These are phyloP conservation scores for Cyclostephanos invisitatus DNA, from an alignment of 108 stramenopile genomes.

Conservation along the genomic window DNA sequence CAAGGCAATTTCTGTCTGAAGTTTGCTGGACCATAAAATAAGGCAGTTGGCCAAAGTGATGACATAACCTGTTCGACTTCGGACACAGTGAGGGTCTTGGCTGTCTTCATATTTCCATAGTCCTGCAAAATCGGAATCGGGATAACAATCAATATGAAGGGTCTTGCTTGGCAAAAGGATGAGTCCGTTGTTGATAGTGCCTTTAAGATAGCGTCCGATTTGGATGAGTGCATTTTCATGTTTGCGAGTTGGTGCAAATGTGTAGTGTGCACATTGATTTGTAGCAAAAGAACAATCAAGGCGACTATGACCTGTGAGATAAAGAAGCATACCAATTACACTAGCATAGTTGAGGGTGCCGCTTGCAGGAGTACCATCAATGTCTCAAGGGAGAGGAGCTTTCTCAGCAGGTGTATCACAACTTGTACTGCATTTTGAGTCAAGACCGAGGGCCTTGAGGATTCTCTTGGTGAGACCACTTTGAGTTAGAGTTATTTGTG, in stretches of 20 bases:
- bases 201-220: constrained; percentile 35
- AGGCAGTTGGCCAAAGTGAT: constrained; percentile 42
- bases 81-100: constrained; percentile 39
- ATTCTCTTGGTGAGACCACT: constrained; percentile 55
- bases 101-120: constrained; percentile 33
- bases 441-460: constrained; percentile 47
- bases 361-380: background rate
- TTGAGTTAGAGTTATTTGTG: constrained; percentile 31
- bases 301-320: constrained; percentile 16
- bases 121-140: constrained; percentile 55
- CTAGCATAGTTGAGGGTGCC: constrained; percentile 4
- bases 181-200: constrained; percentile 39
- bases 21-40: constrained; percentile 49
- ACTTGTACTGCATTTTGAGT: background rate
- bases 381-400: background rate
- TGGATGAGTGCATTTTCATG: constrained; percentile 33
- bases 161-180: constrained; percentile 22
- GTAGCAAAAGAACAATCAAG: constrained; percentile 38
- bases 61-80: constrained; percentile 57
- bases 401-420: constrained; percentile 4
- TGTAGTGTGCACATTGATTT: constrained; percentile 32
- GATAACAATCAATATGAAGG: constrained; percentile 42
- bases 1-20: constrained; percentile 54
- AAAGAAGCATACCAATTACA: background rate
- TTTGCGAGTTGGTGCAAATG: constrained; percentile 8